Evolutionary conservation across 768 basidiomycete species (phyloP), one percentile per base, ranked within the genome.

Genomic region (Sporobolomyces roseus): DNA sequence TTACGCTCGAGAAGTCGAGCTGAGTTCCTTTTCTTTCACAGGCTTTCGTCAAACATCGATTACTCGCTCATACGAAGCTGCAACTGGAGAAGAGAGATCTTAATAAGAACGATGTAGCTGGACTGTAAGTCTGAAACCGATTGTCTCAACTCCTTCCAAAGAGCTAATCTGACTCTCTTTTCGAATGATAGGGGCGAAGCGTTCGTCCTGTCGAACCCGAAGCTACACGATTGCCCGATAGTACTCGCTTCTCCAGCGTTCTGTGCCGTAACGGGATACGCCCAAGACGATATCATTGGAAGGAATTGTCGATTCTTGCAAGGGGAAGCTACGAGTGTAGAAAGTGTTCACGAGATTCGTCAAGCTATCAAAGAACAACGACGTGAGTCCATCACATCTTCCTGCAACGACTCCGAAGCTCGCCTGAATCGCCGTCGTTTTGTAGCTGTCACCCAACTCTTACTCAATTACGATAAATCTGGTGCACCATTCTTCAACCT

Each of bases 251-350:
- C 59, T 1, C 63, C 58, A 2, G 68, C 63, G 0, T 70, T 70
- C 53, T 61, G 43, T 23, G 29, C 43, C 9, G 19, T 70, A 23
- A 70, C 68, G 7, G 68, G 69, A 21, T 70, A 64, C 52, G 1
- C 41, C 0, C 54, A 38, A 8, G 50, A 56, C 23, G 66, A 67
- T 12, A 66, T 71, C 56, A 48, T 66, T 17, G 70, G 70, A 1
- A 54, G 70, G 32, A 71, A 66, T 56, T 71, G 70, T 56, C 30
- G 70, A 16, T 66, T 66, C 61, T 50, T 71, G 25, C 61, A 66
- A 23, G 70, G 65, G 1, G 49, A 45, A 16, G 61, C 61, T 14
- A 71, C 70, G 16, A 12, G 2, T 17, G 43, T 45, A 4, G 59
- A 27, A n/a, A 53, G 51, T 17, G 59, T 65, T 2, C 19, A 33